Percentiles rank a stretch among this genome's conserved stretches.
phyloP scores from a whole-genome alignment of 1,284 basidiomycete genomes.

The Sanghuangporus weigelae region DNA sequence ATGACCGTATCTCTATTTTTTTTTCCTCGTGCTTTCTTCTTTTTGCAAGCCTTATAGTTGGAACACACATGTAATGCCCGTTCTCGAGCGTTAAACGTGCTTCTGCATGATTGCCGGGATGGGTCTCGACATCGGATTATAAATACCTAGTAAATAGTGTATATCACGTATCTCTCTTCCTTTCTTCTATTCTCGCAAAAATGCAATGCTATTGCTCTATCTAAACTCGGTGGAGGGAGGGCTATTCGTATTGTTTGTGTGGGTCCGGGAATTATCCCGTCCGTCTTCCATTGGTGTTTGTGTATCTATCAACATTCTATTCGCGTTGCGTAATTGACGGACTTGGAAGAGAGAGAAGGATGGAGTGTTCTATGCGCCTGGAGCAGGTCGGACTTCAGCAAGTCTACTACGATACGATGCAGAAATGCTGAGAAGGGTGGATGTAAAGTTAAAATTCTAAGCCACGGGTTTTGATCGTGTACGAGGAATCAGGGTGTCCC shows the following conservation, averaged over 20 bases:
- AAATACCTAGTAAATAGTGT: constrained; percentile 13
- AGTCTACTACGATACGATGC: neutral
- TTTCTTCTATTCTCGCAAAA: too few relatives aligned
- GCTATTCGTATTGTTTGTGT: too few relatives aligned
- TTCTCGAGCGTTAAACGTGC: neutral
- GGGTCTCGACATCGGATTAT: neutral
- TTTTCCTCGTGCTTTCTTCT: neutral
- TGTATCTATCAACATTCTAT: too few relatives aligned
- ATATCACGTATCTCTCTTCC: neutral
- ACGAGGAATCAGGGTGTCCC: neutral
- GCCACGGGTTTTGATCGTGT: neutral
- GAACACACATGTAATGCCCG: neutral
- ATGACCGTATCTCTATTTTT: neutral
- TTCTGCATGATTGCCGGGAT: neutral
- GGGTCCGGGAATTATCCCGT: too few relatives aligned
- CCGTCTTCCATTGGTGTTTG: too few relatives aligned
- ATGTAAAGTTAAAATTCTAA: constrained; percentile 2
- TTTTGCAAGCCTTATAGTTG: constrained; percentile 1
- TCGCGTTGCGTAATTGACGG: too few relatives aligned
- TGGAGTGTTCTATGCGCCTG: too few relatives aligned
- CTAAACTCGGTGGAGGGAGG: too few relatives aligned
- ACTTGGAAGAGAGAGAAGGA: too few relatives aligned
- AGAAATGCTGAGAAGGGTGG: neutral
- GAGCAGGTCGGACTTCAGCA: neutral
- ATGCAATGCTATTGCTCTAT: too few relatives aligned